A percentile compares a stretch with the other conserved stretches of the same genome.
Evolutionary conservation across 2,329 filamentous ascomycete species (phyloP).

Genomic region (Colletotrichum filicis): DNA sequence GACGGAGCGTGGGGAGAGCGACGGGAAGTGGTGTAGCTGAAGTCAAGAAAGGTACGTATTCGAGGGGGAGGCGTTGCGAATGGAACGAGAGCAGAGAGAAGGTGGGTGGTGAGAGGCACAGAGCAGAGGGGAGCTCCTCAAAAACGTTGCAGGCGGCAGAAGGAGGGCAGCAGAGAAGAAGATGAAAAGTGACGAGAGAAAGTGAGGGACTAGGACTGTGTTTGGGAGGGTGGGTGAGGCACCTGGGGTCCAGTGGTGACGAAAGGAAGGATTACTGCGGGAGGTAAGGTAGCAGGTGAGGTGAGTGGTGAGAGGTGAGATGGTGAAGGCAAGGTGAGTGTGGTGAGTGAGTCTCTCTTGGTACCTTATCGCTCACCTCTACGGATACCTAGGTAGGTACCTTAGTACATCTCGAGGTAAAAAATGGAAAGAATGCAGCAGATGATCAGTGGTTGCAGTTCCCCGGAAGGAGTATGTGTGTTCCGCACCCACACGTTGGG

Average conservation of each 20-base stretch:
- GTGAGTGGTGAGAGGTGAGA: background rate
- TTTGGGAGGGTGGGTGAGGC: background rate
- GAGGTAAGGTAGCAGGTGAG: slow-evolving; percentile 1
- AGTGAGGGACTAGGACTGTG: background rate
- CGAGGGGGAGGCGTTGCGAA: slow-evolving; percentile 1
- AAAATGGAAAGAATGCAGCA: background rate
- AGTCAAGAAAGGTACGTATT: background rate
- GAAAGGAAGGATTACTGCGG: background rate
- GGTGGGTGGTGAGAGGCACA: background rate
- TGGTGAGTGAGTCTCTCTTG: background rate
- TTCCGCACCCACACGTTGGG: too few species aligned
- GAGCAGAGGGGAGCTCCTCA: background rate
- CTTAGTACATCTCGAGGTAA: background rate
- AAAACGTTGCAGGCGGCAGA: background rate
- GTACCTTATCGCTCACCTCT: background rate
- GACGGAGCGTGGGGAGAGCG: background rate
- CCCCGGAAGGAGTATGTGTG: too few species aligned
- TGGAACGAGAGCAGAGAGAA: background rate
- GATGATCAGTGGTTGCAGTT: slow-evolving; percentile 16
- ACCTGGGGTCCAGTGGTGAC: background rate
- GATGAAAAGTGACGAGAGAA: background rate
- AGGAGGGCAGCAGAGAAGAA: background rate
- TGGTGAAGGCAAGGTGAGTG: background rate
- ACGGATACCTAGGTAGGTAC: background rate
- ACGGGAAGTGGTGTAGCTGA: background rate